Conservation (phyloP, 2,329 filamentous ascomycete species). For the Ascochyta fabae region DNA sequence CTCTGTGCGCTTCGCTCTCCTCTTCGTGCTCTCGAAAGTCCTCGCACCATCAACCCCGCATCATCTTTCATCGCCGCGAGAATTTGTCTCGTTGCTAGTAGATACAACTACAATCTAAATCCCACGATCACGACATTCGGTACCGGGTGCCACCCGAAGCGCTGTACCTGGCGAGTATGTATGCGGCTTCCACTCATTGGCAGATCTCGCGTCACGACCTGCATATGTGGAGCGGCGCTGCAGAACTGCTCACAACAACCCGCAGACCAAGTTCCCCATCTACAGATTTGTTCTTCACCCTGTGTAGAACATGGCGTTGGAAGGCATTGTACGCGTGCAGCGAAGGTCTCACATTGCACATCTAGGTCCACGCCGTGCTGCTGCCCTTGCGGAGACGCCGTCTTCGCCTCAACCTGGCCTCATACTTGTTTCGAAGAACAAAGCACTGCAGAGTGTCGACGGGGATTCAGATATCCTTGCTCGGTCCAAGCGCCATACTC, state of each 20-base stretch:
- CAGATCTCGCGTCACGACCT: slow-evolving; percentile 9
- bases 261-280: not conserved
- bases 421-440: slow-evolving; percentile 6
- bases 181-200: slow-evolving; percentile 1
- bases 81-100: not conserved
- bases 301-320: slow-evolving; percentile 1
- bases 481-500: not conserved
- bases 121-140: slow-evolving; percentile 3
- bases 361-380: not conserved
- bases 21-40: not conserved
- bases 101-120: slow-evolving; percentile 1
- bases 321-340: slow-evolving; percentile 8
- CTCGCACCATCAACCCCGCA: slow-evolving; percentile 12
- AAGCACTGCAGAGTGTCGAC: not conserved
- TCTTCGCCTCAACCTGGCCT: not conserved
- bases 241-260: not conserved
- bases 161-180: slow-evolving; percentile 3
- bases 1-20: not conserved
- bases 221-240: slow-evolving; percentile 4
- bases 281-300: not conserved
- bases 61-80: not conserved
- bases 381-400: slow-evolving; percentile 17
- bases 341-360: slow-evolving; percentile 4
- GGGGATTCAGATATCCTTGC: not conserved
- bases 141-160: slow-evolving; percentile 1